These are phyloP conservation scores for Candida awuae DNA, from an alignment of 805 yeast genomes.

Conservation along the genomic window DNA sequence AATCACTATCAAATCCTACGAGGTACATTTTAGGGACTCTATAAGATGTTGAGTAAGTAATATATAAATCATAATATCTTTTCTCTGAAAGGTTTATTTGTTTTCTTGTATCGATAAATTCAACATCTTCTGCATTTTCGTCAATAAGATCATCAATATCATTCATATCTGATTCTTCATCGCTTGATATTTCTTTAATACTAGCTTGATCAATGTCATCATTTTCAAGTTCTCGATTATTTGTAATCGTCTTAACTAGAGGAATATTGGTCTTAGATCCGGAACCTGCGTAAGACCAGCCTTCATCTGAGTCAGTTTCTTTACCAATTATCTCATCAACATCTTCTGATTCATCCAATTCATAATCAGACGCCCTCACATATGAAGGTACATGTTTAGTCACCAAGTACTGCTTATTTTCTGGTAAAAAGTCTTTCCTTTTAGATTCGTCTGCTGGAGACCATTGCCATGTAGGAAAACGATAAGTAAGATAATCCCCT, in stretches of 20 bases:
- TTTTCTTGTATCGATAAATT: slow-evolving; percentile 16
- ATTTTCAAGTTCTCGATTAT: not conserved
- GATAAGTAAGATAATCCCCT: slow-evolving; percentile 84
- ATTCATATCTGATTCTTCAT: slow-evolving; percentile 27
- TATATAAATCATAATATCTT: slow-evolving; percentile 80
- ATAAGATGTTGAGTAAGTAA: slow-evolving; percentile 89
- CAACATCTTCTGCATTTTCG: slow-evolving; percentile 29
- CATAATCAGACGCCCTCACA: slow-evolving; percentile 54
- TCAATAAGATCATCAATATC: slow-evolving; percentile 35
- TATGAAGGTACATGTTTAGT: slow-evolving; percentile 86
- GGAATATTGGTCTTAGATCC: not conserved
- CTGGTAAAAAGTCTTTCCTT: slow-evolving; percentile 66
- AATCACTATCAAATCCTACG: slow-evolving; percentile 77
- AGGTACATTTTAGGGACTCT: slow-evolving; percentile 92
- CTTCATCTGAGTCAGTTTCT: slow-evolving; percentile 35
- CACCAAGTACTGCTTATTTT: slow-evolving; percentile 77
- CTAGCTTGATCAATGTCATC: slow-evolving; percentile 4
- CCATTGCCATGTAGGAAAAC: slow-evolving; percentile 98
- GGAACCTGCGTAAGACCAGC: slow-evolving; percentile 44
- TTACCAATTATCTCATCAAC: slow-evolving; percentile 16
- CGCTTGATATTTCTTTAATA: slow-evolving; percentile 12
- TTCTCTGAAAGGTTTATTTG: slow-evolving; percentile 37
- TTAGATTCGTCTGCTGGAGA: slow-evolving; percentile 47
- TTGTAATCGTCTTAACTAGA: not conserved
- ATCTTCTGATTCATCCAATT: slow-evolving; percentile 27